These are phyloP conservation scores for Monosporascus sp. DNA, from an alignment of 2,329 filamentous ascomycete genomes.

Conservation along the genomic window DNA sequence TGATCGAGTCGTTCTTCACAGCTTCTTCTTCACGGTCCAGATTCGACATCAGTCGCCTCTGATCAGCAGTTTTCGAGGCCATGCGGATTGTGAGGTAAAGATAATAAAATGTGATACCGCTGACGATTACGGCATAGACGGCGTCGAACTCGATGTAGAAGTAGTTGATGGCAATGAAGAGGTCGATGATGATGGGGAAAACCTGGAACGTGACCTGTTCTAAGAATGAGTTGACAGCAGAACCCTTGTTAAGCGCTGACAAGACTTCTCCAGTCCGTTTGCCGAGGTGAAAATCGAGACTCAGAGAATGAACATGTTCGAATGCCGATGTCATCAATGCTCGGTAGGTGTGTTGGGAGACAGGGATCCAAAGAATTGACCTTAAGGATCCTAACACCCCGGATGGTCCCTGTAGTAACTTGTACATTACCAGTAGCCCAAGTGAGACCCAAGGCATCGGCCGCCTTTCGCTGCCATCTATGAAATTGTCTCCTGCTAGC, in stretches of 20 bases:
- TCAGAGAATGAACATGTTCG: slow-evolving; percentile 92
- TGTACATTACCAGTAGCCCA: slow-evolving; percentile 69
- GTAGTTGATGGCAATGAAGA: slow-evolving; percentile 78
- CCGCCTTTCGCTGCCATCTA: slow-evolving; percentile 37
- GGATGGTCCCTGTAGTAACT: slow-evolving; percentile 81
- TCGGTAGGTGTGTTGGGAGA: slow-evolving; percentile 94
- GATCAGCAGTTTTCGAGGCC: slow-evolving; percentile 87
- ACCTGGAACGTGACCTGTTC: slow-evolving; percentile 97
- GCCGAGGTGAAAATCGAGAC: slow-evolving; percentile 91
- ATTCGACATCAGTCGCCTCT: slow-evolving; percentile 90
- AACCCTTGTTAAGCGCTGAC: slow-evolving; percentile 92
- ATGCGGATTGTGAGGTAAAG: slow-evolving; percentile 94
- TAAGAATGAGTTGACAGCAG: slow-evolving; percentile 91
- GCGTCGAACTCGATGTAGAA: slow-evolving; percentile 76
- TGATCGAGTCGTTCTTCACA: slow-evolving; percentile 97
- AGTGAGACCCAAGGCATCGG: slow-evolving; percentile 70
- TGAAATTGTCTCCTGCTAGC: slow-evolving; percentile 47
- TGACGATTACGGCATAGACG: slow-evolving; percentile 84
- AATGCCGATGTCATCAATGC: slow-evolving; percentile 92
- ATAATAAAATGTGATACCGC: slow-evolving; percentile 91
- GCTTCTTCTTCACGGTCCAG: slow-evolving; percentile 92
- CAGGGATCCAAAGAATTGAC: slow-evolving; percentile 88
- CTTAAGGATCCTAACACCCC: slow-evolving; percentile 79
- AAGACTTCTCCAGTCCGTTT: slow-evolving; percentile 96
- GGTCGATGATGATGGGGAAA: slow-evolving; percentile 87